phyloP scores from a whole-genome alignment of 768 basidiomycete species.

The Lactarius sanguifluus region DNA sequence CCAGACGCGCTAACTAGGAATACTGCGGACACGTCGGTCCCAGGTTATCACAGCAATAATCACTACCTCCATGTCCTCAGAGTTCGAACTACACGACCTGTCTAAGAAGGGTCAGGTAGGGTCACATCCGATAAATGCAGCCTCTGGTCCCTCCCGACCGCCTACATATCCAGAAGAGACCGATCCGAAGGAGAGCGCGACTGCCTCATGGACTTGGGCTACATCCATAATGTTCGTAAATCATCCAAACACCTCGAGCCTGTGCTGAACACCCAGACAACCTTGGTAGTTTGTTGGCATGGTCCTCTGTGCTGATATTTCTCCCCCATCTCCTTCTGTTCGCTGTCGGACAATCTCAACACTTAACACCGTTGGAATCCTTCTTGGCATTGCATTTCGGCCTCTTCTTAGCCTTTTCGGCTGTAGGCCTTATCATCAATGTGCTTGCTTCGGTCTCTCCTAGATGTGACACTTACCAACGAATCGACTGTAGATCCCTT shows the following conservation, averaged over 20 bases:
- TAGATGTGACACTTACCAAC: neutral
- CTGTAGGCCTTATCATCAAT: conserved; percentile 57
- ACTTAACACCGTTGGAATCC: conserved; percentile 63
- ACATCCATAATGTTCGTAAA: conserved; percentile 26
- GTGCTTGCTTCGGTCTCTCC: conserved; percentile 36
- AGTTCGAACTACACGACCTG: conserved; percentile 44
- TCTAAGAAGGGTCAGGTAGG: conserved; percentile 27
- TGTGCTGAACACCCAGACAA: neutral
- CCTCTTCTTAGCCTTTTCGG: conserved; percentile 55
- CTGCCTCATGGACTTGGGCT: conserved; percentile 26
- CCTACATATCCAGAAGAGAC: conserved; percentile 5
- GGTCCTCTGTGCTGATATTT: conserved; percentile 38
- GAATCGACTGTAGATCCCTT: conserved; percentile 43
- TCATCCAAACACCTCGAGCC: conserved; percentile 11
- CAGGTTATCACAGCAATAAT: neutral
- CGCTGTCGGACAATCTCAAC: conserved; percentile 41
- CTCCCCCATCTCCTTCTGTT: conserved; percentile 71
- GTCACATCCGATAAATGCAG: neutral
- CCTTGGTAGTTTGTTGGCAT: conserved; percentile 29
- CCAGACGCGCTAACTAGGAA: neutral
- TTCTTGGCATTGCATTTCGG: conserved; percentile 70
- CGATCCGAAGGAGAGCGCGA: conserved; percentile 17
- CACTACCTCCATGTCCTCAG: conserved; percentile 14
- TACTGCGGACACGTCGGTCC: neutral
- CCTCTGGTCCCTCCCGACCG: conserved; percentile 5